Percentiles rank a stretch among this genome's conserved stretches.
Evolutionary conservation across 2,329 filamentous ascomycete species (phyloP).

Genomic region (Diaporthe velutina): DNA sequence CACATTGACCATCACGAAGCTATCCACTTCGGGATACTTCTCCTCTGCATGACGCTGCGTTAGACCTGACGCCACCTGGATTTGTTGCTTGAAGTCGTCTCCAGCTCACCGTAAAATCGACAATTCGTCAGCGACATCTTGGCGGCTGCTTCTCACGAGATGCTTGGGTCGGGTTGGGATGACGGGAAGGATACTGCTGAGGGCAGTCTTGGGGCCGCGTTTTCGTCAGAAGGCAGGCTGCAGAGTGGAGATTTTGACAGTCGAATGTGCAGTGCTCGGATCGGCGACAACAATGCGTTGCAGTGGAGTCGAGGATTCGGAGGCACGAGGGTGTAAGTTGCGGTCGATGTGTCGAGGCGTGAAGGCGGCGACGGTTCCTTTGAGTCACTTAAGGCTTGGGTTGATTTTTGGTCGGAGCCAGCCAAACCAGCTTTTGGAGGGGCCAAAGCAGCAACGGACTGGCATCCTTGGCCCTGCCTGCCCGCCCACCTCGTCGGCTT

Average conservation of each 20-base stretch:
- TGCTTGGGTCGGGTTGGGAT: slow-evolving; percentile 36
- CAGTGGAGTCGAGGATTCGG: slow-evolving; percentile 17
- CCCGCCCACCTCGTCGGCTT: not conserved
- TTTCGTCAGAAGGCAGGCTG: slow-evolving; percentile 5
- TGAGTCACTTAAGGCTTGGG: slow-evolving; percentile 38
- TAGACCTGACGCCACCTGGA: slow-evolving; percentile 53
- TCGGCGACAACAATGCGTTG: slow-evolving; percentile 15
- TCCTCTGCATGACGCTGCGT: slow-evolving; percentile 52
- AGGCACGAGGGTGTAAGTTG: slow-evolving; percentile 5
- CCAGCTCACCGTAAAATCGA: slow-evolving; percentile 51
- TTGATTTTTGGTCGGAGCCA: slow-evolving; percentile 35
- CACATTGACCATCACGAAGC: slow-evolving; percentile 99
- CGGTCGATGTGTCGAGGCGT: slow-evolving; percentile 28
- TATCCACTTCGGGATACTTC: slow-evolving; percentile 94
- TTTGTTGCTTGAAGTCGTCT: not conserved
- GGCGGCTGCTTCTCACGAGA: slow-evolving; percentile 38
- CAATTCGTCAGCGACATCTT: slow-evolving; percentile 56
- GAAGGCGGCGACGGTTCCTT: slow-evolving; percentile 23
- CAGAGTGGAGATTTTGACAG: not conserved
- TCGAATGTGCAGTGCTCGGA: slow-evolving; percentile 20
- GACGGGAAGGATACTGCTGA: not conserved
- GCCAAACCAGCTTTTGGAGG: slow-evolving; percentile 33
- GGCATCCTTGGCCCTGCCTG: slow-evolving; percentile 26
- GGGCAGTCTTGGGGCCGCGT: slow-evolving; percentile 22
- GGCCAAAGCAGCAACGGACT: slow-evolving; percentile 30